A percentile compares a stretch with the other conserved stretches of the same genome.
These are phyloP conservation scores for Crithidia thermophila DNA, from an alignment of 208 protist species.

Conservation along the genomic window DNA sequence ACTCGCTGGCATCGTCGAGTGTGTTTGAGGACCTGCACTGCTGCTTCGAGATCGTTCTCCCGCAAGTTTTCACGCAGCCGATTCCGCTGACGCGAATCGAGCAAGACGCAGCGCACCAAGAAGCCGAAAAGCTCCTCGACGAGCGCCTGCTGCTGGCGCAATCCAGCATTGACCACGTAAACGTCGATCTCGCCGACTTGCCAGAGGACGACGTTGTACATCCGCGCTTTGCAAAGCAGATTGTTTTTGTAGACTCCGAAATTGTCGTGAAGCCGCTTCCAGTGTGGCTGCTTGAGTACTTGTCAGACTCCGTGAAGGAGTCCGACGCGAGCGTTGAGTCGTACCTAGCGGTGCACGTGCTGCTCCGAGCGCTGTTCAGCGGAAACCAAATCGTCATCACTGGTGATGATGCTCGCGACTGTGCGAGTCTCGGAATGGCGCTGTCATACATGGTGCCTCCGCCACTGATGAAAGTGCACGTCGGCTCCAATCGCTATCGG, in stretches of 20 bases:
- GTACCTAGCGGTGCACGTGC: slow-evolving; percentile 25
- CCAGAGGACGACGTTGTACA: slow-evolving; percentile 23
- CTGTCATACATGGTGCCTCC: slow-evolving; percentile 66
- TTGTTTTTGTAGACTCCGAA: slow-evolving; percentile 15
- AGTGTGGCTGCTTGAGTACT: slow-evolving; percentile 63
- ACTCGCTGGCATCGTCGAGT: neutral
- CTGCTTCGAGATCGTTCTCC: slow-evolving; percentile 21
- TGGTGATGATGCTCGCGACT: slow-evolving; percentile 38
- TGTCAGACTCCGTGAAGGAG: slow-evolving; percentile 7
- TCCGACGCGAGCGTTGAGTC: neutral
- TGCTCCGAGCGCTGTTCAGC: slow-evolving; percentile 65
- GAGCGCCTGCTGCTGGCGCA: slow-evolving; percentile 31
- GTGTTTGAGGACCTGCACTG: slow-evolving; percentile 31
- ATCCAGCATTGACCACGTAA: slow-evolving; percentile 20
- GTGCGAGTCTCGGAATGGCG: slow-evolving; percentile 56
- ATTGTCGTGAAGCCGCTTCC: slow-evolving; percentile 56
- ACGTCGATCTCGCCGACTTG: slow-evolving; percentile 14
- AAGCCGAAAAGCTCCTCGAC: slow-evolving; percentile 20
- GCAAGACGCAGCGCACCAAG: slow-evolving; percentile 7
- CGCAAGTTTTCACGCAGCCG: slow-evolving; percentile 10
- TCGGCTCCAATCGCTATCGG: slow-evolving; percentile 57
- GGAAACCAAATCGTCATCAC: slow-evolving; percentile 78
- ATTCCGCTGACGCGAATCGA: slow-evolving; percentile 6
- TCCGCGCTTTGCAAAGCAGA: slow-evolving; percentile 30
- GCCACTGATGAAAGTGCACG: slow-evolving; percentile 28